phyloP scores from a whole-genome alignment of 805 yeast genomes.

The Debaryomyces prosopidis region DNA sequence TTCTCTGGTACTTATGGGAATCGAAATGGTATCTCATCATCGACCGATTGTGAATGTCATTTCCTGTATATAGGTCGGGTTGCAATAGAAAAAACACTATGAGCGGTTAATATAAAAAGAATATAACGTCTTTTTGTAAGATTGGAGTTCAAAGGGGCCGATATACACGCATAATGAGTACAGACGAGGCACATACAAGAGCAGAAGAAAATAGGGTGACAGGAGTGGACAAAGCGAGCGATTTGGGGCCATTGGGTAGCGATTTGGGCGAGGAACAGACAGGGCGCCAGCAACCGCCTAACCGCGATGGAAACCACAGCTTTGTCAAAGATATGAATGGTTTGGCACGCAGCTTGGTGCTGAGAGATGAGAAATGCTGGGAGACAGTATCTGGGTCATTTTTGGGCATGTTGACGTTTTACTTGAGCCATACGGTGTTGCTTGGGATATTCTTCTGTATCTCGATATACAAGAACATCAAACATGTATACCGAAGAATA shows the following conservation, averaged over 20 bases:
- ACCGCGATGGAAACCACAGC: not conserved
- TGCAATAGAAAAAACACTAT: not conserved
- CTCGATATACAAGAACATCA: conserved; percentile 54
- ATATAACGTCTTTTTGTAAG: no score
- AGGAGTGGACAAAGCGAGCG: no score
- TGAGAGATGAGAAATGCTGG: not conserved
- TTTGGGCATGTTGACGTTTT: conserved; percentile 4
- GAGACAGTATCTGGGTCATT: not conserved
- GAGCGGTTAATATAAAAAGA: conserved; percentile 1
- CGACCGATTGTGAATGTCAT: no score
- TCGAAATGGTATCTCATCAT: no score
- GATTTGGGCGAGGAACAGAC: not conserved
- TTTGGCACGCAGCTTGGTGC: not conserved
- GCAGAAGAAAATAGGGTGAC: not conserved
- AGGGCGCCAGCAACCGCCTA: not conserved
- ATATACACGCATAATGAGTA: not conserved
- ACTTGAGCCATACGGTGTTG: conserved; percentile 48
- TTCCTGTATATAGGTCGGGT: not conserved
- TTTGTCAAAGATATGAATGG: not conserved
- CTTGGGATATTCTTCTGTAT: conserved; percentile 54
- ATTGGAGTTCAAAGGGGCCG: no score
- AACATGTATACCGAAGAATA: conserved; percentile 51
- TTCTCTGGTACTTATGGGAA: no score
- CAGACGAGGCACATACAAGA: not conserved
- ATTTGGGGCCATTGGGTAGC: not conserved